Percentiles rank a stretch among this genome's conserved stretches.
Evolutionary conservation across 805 yeast genomes (phyloP).

Genomic region (Yamadazyma phyllophila): DNA sequence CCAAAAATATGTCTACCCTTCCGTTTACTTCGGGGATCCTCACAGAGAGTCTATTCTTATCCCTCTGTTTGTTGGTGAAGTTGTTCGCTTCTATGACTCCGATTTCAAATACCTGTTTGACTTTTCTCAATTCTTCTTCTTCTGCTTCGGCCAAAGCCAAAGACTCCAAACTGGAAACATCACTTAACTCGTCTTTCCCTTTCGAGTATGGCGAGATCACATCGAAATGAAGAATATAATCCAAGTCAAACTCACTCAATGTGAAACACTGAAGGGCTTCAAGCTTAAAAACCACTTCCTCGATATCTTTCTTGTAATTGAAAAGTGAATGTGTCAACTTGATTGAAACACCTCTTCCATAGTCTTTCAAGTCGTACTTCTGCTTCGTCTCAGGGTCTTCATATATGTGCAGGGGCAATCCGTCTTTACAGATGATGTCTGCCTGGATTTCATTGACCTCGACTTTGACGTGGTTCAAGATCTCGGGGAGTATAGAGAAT

Average conservation of each 20-base stretch:
- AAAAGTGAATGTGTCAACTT: constrained; percentile 21
- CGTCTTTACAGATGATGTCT: constrained; percentile 40
- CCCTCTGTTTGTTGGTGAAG: constrained; percentile 17
- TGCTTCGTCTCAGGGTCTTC: constrained; percentile 21
- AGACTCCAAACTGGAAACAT: constrained; percentile 33
- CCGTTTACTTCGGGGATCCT: constrained; percentile 37
- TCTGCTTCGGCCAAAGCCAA: constrained; percentile 16
- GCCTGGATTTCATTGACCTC: constrained; percentile 27
- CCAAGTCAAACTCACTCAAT: constrained; percentile 37
- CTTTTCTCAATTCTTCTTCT: constrained; percentile 21
- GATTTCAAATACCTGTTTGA: constrained; percentile 32
- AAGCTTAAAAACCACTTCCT: constrained; percentile 20
- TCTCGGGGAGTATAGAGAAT: constrained; percentile 30
- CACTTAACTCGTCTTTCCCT: constrained; percentile 25
- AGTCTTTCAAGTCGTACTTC: constrained; percentile 34
- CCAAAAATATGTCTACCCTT: constrained; percentile 36
- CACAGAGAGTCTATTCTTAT: constrained; percentile 26
- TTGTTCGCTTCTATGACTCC: constrained; percentile 27
- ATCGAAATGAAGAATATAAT: constrained; percentile 34
- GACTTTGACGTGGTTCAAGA: constrained; percentile 25
- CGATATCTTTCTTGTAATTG: constrained; percentile 21
- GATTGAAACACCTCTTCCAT: constrained; percentile 37
- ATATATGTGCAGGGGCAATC: constrained; percentile 32
- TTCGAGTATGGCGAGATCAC: constrained; percentile 19
- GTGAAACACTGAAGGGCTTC: constrained; percentile 31